phyloP scores from a whole-genome alignment of 805 yeast species.

The Pichia cephalocereana region DNA sequence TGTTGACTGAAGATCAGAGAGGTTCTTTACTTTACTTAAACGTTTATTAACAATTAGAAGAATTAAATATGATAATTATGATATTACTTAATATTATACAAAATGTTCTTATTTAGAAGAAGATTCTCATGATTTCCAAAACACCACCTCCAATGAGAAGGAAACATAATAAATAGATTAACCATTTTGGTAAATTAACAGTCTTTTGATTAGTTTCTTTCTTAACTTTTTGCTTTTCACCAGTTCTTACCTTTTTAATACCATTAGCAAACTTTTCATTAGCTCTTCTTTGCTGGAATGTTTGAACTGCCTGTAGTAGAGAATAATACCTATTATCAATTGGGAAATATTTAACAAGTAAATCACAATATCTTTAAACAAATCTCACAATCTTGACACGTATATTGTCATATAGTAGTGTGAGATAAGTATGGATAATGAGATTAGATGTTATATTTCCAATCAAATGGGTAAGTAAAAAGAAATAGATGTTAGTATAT shows the following conservation, averaged over 20 bases:
- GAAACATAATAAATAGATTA: constrained; percentile 41
- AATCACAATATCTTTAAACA: too few relatives aligned
- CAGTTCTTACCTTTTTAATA: constrained; percentile 37
- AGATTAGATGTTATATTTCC: too few relatives aligned
- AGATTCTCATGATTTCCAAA: constrained; percentile 52
- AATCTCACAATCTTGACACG: neutral
- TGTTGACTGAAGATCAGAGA: too few relatives aligned
- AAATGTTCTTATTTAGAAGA: constrained; percentile 29
- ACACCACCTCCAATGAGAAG: constrained; percentile 77
- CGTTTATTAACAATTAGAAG: too few relatives aligned
- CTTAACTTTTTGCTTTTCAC: constrained; percentile 8
- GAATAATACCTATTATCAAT: too few relatives aligned
- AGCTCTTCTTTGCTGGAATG: constrained; percentile 83
- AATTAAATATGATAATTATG: too few relatives aligned
- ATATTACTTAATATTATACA: neutral
- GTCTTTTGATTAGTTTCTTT: neutral
- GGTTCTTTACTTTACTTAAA: too few relatives aligned
- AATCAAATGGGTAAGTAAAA: too few relatives aligned
- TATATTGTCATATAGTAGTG: neutral
- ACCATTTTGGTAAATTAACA: constrained; percentile 49
- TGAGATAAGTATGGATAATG: too few relatives aligned
- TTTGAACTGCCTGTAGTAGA: constrained; percentile 51
- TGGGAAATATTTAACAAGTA: too few relatives aligned
- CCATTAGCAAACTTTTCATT: constrained; percentile 72
- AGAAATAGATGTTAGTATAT: constrained; percentile 1